These are phyloP conservation scores for Prosopis cineraria DNA, from an alignment of 306 rosid species.

Conservation along the genomic window DNA sequence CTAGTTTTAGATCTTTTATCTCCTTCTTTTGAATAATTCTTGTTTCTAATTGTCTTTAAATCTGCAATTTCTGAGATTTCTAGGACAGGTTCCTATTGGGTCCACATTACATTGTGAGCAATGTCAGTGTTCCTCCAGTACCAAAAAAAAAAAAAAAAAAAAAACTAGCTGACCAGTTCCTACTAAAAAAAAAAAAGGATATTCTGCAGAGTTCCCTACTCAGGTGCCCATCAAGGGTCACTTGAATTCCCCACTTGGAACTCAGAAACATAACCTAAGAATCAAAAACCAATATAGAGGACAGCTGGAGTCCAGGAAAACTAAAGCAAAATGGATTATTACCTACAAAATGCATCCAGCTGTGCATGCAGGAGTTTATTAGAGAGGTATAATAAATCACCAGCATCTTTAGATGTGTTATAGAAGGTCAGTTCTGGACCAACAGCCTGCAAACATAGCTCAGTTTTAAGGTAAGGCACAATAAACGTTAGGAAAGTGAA, in stretches of 20 bases:
- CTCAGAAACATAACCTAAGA: background rate
- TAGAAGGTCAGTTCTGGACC: slow-evolving; percentile 94
- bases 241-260: background rate
- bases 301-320: background rate
- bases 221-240: background rate
- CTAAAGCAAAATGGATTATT: slow-evolving; percentile 13
- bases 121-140: background rate
- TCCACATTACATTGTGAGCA: background rate
- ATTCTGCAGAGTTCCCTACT: background rate
- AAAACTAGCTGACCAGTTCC: background rate
- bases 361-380: slow-evolving; percentile 88
- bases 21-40: too few species aligned
- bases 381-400: slow-evolving; percentile 59
- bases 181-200: background rate
- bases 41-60: too few species aligned
- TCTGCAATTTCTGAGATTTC: too few species aligned
- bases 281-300: background rate
- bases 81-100: too few species aligned
- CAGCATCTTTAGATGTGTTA: slow-evolving; percentile 74
- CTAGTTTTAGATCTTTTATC: too few species aligned
- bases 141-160: background rate
- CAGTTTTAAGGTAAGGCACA: slow-evolving; percentile 16
- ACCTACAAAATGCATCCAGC: slow-evolving; percentile 94
- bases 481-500: background rate
- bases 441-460: slow-evolving; percentile 67